phyloP scores from a whole-genome alignment of 2,329 filamentous ascomycete genomes.

The Diaporthe ilicicola region DNA sequence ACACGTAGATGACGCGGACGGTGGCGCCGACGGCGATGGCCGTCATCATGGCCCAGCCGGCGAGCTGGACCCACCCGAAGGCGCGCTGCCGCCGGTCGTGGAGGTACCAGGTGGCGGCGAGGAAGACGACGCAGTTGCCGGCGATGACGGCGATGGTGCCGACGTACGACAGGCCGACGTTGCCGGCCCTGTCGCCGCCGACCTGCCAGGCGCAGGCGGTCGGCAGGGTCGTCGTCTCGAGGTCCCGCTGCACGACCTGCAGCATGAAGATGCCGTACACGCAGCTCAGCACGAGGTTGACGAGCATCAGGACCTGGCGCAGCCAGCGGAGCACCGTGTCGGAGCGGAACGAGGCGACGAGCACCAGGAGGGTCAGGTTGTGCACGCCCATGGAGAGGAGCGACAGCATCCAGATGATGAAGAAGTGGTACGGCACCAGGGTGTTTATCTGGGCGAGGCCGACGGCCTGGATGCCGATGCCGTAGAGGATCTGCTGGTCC shows the following conservation, averaged over 20 bases:
- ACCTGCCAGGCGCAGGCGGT: conserved; percentile 69
- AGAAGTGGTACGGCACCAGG: conserved; percentile 74
- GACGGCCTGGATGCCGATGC: conserved; percentile 73
- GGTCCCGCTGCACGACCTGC: conserved; percentile 59
- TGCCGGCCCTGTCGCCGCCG: conserved; percentile 46
- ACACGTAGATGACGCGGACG: conserved; percentile 63
- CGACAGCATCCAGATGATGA: conserved; percentile 71
- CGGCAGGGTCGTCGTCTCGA: conserved; percentile 58
- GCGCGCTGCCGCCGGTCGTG: conserved; percentile 63
- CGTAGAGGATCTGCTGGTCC: conserved; percentile 74
- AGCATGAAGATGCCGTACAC: conserved; percentile 66
- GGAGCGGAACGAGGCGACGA: conserved; percentile 71
- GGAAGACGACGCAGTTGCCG: conserved; percentile 66
- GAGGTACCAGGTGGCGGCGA: conserved; percentile 70
- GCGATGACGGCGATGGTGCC: conserved; percentile 70
- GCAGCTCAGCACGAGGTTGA: conserved; percentile 67
- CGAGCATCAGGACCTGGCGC: conserved; percentile 71
- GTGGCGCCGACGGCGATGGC: conserved; percentile 67
- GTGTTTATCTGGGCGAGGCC: conserved; percentile 66
- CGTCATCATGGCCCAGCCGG: conserved; percentile 62
- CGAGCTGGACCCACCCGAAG: conserved; percentile 61
- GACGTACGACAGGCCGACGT: conserved; percentile 58
- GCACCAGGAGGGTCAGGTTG: conserved; percentile 69
- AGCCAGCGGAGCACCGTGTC: conserved; percentile 75
- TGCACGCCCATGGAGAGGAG: conserved; percentile 72